These are phyloP conservation scores for Rhizophora apiculata DNA, from an alignment of 345 rosid genomes.

Conservation along the genomic window DNA sequence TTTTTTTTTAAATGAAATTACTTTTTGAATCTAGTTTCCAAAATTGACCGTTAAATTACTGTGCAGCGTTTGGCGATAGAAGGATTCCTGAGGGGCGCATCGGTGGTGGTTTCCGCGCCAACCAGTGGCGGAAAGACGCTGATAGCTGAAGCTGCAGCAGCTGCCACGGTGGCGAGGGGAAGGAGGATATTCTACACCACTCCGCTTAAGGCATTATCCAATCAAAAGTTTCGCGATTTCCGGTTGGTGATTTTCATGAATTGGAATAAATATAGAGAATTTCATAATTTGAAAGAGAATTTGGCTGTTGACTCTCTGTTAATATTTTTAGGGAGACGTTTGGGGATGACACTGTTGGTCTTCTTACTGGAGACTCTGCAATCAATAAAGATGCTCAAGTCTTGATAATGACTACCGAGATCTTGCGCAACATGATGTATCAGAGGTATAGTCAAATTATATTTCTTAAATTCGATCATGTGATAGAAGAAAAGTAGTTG, in stretches of 20 bases:
- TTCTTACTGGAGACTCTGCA: conserved; percentile 88
- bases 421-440: conserved; percentile 91
- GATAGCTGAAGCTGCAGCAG: conserved; percentile 96
- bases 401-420: conserved; percentile 92
- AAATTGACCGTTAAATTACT: background rate
- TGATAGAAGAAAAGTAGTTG: too few relatives aligned
- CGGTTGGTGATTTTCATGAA: conserved; percentile 39
- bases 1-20: background rate
- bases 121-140: conserved; percentile 96
- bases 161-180: conserved; percentile 76
- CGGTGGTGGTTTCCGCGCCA: conserved; percentile 95
- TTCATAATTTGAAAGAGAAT: background rate
- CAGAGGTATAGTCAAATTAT: conserved; percentile 50
- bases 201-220: conserved; percentile 94
- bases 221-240: conserved; percentile 95
- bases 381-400: conserved; percentile 83
- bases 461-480: background rate
- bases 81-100: conserved; percentile 74
- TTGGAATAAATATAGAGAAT: background rate
- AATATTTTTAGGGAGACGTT: conserved; percentile 59
- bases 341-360: conserved; percentile 85
- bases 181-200: conserved; percentile 87
- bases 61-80: conserved; percentile 71
- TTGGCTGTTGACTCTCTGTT: background rate
- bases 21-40: background rate